A percentile compares a stretch with the other conserved stretches of the same genome.
Conservation (phyloP, 805 yeast species). For the Cyberlindnera sargentensis region DNA sequence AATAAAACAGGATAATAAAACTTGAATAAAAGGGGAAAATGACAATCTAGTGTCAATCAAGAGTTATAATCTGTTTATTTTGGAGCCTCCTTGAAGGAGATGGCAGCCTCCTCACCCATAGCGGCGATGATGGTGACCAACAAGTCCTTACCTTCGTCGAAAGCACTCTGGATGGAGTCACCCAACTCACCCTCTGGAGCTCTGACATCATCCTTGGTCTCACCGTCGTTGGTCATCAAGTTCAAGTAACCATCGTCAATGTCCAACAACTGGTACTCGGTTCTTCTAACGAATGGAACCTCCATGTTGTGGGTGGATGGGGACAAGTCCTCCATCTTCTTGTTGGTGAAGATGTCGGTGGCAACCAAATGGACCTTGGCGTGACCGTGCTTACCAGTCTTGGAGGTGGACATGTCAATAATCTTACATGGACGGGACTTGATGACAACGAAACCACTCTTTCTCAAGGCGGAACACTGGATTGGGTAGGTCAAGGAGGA, state of each 20-base stretch:
- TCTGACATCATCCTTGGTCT: constrained; percentile 98
- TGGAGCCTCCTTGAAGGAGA: constrained; percentile 98
- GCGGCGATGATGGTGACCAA: constrained; percentile 94
- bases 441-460: constrained; percentile 98
- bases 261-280: constrained; percentile 95
- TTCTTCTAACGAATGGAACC: constrained; percentile 95
- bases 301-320: constrained; percentile 99
- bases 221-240: constrained; percentile 96
- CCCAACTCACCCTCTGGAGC: constrained; percentile 98
- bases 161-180: constrained; percentile 83
- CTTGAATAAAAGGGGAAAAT: not conserved
- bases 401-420: constrained; percentile 99
- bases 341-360: constrained; percentile 96
- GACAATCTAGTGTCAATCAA: not conserved
- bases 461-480: constrained; percentile 99
- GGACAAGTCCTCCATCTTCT: constrained; percentile 99
- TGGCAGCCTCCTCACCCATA: constrained; percentile 99
- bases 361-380: constrained; percentile 99
- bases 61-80: constrained; percentile 27
- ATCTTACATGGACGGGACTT: constrained; percentile 99
- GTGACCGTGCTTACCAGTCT: constrained; percentile 99
- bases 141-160: constrained; percentile 97
- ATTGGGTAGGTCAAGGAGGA: constrained; percentile 97
- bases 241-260: constrained; percentile 97
- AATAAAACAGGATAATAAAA: not conserved